Conservation (phyloP, 805 yeast species). For the Metschnikowia koreensis region DNA sequence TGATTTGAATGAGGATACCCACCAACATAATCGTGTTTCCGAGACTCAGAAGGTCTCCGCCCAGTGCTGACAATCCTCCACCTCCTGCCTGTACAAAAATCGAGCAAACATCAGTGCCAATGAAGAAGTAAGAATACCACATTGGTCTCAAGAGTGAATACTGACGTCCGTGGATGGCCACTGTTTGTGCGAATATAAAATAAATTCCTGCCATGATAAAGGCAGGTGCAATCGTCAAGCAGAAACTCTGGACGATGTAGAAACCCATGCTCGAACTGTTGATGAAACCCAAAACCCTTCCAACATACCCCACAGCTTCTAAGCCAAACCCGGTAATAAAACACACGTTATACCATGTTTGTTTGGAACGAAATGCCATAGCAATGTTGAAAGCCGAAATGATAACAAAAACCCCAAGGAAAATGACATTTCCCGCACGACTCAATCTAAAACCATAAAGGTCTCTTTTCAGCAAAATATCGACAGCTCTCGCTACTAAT, state of each 20-base stretch:
- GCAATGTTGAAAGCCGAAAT: conserved; percentile 23
- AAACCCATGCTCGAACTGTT: conserved; percentile 21
- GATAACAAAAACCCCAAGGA: conserved; percentile 26
- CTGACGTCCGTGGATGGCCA: conserved; percentile 37
- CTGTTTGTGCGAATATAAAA: conserved; percentile 40
- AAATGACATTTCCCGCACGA: conserved; percentile 33
- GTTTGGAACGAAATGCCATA: conserved; percentile 34
- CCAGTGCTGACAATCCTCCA: conserved; percentile 36
- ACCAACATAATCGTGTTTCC: conserved; percentile 40
- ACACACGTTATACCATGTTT: conserved; percentile 40
- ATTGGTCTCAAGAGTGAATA: conserved; percentile 40
- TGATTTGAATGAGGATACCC: conserved; percentile 38
- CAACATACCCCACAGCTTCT: conserved; percentile 39
- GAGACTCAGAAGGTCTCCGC: conserved; percentile 26
- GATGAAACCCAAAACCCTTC: conserved; percentile 31
- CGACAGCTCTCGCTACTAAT: neutral
- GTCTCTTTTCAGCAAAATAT: conserved; percentile 22
- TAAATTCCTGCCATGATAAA: conserved; percentile 45
- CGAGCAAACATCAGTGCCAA: conserved; percentile 36
- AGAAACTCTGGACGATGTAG: conserved; percentile 33
- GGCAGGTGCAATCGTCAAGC: conserved; percentile 42
- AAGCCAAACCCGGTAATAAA: conserved; percentile 36
- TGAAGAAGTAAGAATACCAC: conserved; percentile 44
- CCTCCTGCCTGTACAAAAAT: conserved; percentile 40
- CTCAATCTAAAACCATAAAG: conserved; percentile 25